Evolutionary conservation across 371 early-diverging fungal genomes (phyloP).

Genomic region (Modicella reniformis): DNA sequence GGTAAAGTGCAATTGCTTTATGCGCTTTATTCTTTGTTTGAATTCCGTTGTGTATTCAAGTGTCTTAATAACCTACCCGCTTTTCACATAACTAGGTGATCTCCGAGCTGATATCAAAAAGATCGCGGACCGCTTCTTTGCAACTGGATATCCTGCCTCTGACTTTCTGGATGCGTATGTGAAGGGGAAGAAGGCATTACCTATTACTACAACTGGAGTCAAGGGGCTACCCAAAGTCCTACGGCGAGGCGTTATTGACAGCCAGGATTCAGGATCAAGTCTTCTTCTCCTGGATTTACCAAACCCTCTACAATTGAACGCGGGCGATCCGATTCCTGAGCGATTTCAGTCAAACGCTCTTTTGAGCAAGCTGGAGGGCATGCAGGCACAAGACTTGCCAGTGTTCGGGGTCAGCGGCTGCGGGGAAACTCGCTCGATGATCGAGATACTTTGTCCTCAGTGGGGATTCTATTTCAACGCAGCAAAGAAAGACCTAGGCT

Average conservation of each 20-base stretch:
- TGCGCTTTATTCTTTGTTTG: too few relatives aligned
- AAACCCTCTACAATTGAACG: background rate
- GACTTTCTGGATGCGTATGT: too few relatives aligned
- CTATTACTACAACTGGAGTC: background rate
- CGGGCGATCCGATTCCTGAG: conserved; percentile 9
- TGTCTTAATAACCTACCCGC: too few relatives aligned
- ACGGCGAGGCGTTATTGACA: background rate
- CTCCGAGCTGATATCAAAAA: background rate
- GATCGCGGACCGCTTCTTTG: conserved; percentile 11
- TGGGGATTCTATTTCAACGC: conserved; percentile 40
- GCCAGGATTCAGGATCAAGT: conserved; percentile 3
- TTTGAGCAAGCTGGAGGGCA: conserved; percentile 4
- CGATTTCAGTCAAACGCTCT: conserved; percentile 7
- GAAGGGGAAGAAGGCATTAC: background rate
- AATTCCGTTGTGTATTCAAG: too few relatives aligned
- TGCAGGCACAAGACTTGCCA: conserved; percentile 16
- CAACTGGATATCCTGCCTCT: too few relatives aligned
- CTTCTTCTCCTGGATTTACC: conserved; percentile 25
- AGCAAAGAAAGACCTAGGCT: conserved; percentile 15
- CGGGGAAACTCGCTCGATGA: conserved; percentile 27
- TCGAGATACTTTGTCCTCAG: conserved; percentile 9
- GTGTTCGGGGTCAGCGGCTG: conserved; percentile 20
- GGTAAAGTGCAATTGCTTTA: too few relatives aligned
- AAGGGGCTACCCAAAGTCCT: too few relatives aligned
- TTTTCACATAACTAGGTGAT: too few relatives aligned